These are phyloP conservation scores for Pseudogymnoascus sp. DNA, from an alignment of 2,329 filamentous ascomycete genomes.

Conservation along the genomic window DNA sequence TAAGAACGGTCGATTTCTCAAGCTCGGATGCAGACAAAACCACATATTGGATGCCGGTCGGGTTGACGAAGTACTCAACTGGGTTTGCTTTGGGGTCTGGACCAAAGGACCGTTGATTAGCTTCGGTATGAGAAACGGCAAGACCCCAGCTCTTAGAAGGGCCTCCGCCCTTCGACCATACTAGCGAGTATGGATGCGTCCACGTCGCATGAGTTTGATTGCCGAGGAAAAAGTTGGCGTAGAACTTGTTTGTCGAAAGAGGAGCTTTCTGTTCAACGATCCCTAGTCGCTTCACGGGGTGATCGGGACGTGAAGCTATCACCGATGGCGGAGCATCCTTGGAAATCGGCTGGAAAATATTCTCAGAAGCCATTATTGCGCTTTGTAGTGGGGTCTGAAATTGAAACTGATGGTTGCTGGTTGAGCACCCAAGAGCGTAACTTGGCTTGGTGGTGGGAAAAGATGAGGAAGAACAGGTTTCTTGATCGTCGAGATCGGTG, in stretches of 20 bases:
- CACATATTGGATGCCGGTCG: constrained; percentile 73
- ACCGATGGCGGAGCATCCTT: constrained; percentile 42
- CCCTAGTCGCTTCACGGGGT: constrained; percentile 50
- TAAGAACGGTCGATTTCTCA: constrained; percentile 48
- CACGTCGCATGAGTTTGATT: constrained; percentile 62
- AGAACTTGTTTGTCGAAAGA: constrained; percentile 72
- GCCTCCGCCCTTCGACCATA: constrained; percentile 59
- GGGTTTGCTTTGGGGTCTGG: constrained; percentile 48
- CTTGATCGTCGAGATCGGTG: not conserved
- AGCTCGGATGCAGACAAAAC: constrained; percentile 74
- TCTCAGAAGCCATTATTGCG: constrained; percentile 16
- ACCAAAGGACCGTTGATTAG: constrained; percentile 60
- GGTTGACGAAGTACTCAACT: constrained; percentile 68
- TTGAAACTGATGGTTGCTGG: not conserved
- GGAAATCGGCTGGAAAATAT: constrained; percentile 54
- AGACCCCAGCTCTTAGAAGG: constrained; percentile 66
- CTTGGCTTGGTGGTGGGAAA: not conserved
- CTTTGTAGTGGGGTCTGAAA: not conserved
- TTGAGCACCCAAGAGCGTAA: constrained; percentile 11
- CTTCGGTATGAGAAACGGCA: constrained; percentile 65
- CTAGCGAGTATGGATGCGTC: constrained; percentile 66
- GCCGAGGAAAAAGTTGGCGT: constrained; percentile 71
- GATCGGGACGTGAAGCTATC: constrained; percentile 43
- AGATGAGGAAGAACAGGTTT: constrained; percentile 4
- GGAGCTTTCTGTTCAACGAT: constrained; percentile 37